Evolutionary conservation across 83 land plant species (phyloP).

Genomic region (Diphasiastrum complanatum): DNA sequence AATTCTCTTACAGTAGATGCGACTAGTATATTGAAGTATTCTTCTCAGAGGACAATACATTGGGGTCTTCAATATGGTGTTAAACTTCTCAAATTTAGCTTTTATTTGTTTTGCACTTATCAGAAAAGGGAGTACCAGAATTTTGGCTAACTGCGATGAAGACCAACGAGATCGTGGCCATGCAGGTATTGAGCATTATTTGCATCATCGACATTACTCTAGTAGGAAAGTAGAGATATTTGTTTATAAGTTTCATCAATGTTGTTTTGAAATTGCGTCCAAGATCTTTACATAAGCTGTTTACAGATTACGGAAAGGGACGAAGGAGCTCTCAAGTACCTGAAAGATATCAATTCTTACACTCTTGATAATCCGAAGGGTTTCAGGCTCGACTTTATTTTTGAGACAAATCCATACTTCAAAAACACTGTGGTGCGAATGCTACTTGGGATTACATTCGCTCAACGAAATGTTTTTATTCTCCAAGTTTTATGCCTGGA

Average conservation of each 20-base stretch:
- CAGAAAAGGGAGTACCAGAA: slow-evolving; percentile 36
- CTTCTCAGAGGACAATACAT: background rate
- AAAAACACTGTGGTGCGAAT: slow-evolving; percentile 29
- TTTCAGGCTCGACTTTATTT: slow-evolving; percentile 32
- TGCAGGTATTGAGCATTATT: slow-evolving; percentile 11
- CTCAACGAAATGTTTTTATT: no score
- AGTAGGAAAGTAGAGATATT: no score
- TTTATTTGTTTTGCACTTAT: background rate
- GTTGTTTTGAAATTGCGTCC: no score
- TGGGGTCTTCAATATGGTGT: background rate
- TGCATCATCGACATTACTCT: no score
- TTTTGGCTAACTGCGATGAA: slow-evolving; percentile 33
- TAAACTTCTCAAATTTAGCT: background rate
- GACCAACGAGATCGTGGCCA: slow-evolving; percentile 22
- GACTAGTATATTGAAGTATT: no score
- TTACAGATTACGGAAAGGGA: slow-evolving; percentile 34
- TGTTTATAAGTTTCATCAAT: no score
- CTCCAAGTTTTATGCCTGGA: no score
- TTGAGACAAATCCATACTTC: slow-evolving; percentile 27
- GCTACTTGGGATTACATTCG: no score
- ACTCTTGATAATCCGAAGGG: slow-evolving; percentile 26
- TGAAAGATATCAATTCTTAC: slow-evolving; percentile 21
- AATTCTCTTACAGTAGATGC: no score
- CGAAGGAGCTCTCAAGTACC: slow-evolving; percentile 31
- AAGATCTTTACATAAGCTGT: slow-evolving; percentile 1